phyloP scores from a whole-genome alignment of 768 basidiomycete genomes.

The Cytidiella melzeri region DNA sequence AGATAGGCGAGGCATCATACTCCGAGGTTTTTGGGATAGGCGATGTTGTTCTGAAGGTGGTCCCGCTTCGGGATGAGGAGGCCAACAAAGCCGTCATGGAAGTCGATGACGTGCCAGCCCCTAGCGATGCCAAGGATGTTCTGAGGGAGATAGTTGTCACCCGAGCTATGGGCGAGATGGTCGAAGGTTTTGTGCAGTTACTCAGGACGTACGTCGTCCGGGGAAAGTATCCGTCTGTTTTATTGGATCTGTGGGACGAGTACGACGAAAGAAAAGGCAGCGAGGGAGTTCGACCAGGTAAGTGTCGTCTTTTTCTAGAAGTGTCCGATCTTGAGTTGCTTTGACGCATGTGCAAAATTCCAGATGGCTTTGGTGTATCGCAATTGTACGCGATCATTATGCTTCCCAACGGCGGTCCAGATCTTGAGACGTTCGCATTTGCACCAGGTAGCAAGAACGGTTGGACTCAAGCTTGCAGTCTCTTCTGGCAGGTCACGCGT shows the following conservation, averaged over 20 bases:
- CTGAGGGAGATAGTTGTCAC: conserved; percentile 79
- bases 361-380: conserved; percentile 68
- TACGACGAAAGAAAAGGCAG: conserved; percentile 72
- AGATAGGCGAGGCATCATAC: conserved; percentile 95
- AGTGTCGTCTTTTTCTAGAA: conserved; percentile 14
- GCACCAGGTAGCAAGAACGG: conserved; percentile 44
- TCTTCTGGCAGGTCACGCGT: conserved; percentile 88
- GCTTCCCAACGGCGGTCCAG: conserved; percentile 83
- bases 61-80: conserved; percentile 62
- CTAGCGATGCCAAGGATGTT: conserved; percentile 69
- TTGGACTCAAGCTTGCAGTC: conserved; percentile 82
- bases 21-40: conserved; percentile 94
- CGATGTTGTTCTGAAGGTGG: conserved; percentile 84
- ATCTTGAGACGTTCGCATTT: conserved; percentile 84
- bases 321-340: not conserved
- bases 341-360: not conserved
- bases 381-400: conserved; percentile 90
- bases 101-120: conserved; percentile 51
- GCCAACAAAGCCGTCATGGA: not conserved
- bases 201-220: conserved; percentile 81
- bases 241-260: conserved; percentile 84
- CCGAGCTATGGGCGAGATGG: conserved; percentile 68
- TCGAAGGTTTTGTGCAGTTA: conserved; percentile 73
- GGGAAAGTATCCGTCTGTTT: conserved; percentile 74
- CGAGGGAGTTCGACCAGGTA: conserved; percentile 82